Base-by-base conservation (phyloP, 1,139 yeast genomes). In the Meyerozyma carpophila region DNA sequence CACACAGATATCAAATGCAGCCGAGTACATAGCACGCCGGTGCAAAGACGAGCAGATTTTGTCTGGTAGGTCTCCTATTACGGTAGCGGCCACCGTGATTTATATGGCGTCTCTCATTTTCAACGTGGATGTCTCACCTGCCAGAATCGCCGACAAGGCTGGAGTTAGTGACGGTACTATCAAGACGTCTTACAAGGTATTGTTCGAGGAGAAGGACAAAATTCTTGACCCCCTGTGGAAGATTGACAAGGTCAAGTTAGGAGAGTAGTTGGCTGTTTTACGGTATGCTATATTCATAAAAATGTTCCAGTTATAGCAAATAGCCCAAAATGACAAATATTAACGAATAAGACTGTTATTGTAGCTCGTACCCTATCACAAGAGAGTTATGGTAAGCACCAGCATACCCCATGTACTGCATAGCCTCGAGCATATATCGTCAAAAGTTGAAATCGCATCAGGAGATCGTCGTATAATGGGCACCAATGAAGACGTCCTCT, bases 81-180 rank as follows among this genome's bases (percentile, higher is more conserved):
- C 98, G 32, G 89, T 93, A 57, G 98, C 98, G 0, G 98, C 98
- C 7, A 95, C 98, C 0, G 96, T 95, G 3, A 93, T 93, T 43
- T 93, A 91, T 66, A 84, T 93, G 87, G 90, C 97, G 4, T 86
- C 94, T 5, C 70, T 87, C 13, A 70, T 93, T 21, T 91, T 91
- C 63, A 88, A 88, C 32, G 82, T 77, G 5, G 84, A 81, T 42
- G 59, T 73, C 43, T 71, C 87, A 8, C 94, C 96, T 1, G 70
- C 86, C 2, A 85, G 81, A 58, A 91, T 93, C 46, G 88, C 96
- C 8, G 96, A 90, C 54, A 88, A 87, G 55, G 82, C 97, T n/a
- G 98, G 97, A 51, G 98, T 93, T 18, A 87, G 96, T 58, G 98
- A 93, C 60, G 98, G 98, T 53, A 93, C 98, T 1, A 93, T 93